These are phyloP conservation scores for Malassezia furfur DNA, from an alignment of 1,284 basidiomycete species.

Conservation along the genomic window DNA sequence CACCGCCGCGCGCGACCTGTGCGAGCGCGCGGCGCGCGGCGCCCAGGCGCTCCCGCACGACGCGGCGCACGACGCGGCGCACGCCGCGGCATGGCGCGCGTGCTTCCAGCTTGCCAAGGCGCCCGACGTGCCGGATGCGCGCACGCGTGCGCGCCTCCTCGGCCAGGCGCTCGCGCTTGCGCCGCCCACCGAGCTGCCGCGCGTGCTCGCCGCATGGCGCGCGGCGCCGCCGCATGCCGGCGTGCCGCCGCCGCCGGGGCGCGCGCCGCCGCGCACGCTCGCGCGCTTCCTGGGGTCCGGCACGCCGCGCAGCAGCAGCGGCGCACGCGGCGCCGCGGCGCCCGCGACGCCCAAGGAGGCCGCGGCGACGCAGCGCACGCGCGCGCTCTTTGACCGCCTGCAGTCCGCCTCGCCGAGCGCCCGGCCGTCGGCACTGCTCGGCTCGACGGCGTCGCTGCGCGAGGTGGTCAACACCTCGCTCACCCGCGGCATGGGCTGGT, in stretches of 20 bases:
- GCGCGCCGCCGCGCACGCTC: background rate
- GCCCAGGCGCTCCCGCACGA: background rate
- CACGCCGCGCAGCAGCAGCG: background rate
- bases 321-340: background rate
- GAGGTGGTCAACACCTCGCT: constrained; percentile 1
- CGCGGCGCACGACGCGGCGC: background rate
- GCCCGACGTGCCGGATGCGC: constrained; percentile 6
- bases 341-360: background rate
- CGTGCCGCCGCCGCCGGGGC: background rate
- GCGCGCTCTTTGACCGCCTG: constrained; percentile 4
- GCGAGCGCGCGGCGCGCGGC: constrained; percentile 5
- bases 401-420: background rate
- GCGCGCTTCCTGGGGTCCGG: constrained; percentile 5
- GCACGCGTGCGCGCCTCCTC: background rate
- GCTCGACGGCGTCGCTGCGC: constrained; percentile 3
- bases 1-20: constrained; percentile 2
- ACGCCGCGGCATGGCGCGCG: constrained; percentile 15
- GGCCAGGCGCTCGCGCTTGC: constrained; percentile 14
- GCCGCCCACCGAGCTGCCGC: constrained; percentile 10
- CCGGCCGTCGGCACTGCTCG: background rate
- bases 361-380: background rate
- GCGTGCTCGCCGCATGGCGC: constrained; percentile 1
- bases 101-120: constrained; percentile 18
- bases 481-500: constrained; percentile 7
- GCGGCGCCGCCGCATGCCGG: background rate